A percentile compares a stretch with the other conserved stretches of the same genome.
These are phyloP conservation scores for Populus trichocarpa DNA, from an alignment of 441 rosid genomes.

Conservation along the genomic window DNA sequence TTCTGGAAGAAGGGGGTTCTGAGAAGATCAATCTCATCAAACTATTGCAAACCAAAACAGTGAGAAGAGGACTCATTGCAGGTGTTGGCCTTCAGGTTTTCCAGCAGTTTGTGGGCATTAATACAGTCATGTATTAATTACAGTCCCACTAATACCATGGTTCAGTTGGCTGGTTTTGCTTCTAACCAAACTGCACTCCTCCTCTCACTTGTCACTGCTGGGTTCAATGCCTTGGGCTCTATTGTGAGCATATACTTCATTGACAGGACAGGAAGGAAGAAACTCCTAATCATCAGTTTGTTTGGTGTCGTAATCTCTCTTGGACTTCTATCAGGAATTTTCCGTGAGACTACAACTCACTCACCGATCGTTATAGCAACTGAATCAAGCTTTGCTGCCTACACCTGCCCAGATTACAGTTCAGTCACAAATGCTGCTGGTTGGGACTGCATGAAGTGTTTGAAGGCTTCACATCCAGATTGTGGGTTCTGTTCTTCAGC, in stretches of 20 bases:
- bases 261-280: constrained; percentile 72
- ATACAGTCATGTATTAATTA: constrained; percentile 87
- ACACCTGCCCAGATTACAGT: constrained; percentile 51
- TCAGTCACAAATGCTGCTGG: constrained; percentile 22
- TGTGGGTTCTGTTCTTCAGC: constrained; percentile 67
- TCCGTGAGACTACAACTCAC: constrained; percentile 47
- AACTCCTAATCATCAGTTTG: constrained; percentile 54
- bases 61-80: constrained; percentile 69
- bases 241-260: constrained; percentile 62
- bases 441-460: constrained; percentile 71
- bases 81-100: constrained; percentile 79
- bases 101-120: constrained; percentile 86
- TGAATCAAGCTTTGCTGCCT: constrained; percentile 33
- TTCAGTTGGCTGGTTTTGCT: constrained; percentile 72
- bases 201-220: constrained; percentile 65
- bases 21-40: constrained; percentile 50
- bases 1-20: constrained; percentile 43
- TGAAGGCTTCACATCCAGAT: constrained; percentile 49
- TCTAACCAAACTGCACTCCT: constrained; percentile 70
- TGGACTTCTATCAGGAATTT: constrained; percentile 52
- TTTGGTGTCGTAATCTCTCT: constrained; percentile 51
- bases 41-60: constrained; percentile 48
- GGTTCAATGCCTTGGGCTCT: constrained; percentile 66
- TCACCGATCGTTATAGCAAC: constrained; percentile 41
- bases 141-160: constrained; percentile 71